Percentiles rank a stretch among this genome's conserved stretches.
phyloP scores from a whole-genome alignment of 495 filamentous ascomycete genomes.

The Neurospora sp. region DNA sequence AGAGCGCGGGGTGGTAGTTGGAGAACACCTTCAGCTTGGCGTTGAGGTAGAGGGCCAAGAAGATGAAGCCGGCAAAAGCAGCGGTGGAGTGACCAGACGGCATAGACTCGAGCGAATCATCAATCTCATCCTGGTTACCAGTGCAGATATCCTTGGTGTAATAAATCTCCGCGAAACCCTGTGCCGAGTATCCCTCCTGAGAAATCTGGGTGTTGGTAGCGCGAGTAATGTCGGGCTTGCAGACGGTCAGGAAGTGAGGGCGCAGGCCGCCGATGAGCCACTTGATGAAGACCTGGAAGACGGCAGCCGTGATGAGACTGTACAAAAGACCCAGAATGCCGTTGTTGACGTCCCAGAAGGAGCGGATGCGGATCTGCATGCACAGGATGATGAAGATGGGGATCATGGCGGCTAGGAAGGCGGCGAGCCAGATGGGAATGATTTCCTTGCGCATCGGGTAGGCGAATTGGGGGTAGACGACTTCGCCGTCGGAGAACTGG shows the following conservation, averaged over 20 bases:
- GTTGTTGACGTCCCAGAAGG: slow-evolving; percentile 60
- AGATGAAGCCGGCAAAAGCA: slow-evolving; percentile 48
- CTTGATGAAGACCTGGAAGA: slow-evolving; percentile 49
- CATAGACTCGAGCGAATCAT: slow-evolving; percentile 45
- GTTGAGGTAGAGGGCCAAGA: slow-evolving; percentile 52
- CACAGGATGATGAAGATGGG: slow-evolving; percentile 48
- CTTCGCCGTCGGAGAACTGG: slow-evolving; percentile 45
- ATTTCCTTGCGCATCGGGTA: slow-evolving; percentile 53
- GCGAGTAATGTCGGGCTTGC: slow-evolving; percentile 38
- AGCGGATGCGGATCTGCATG: slow-evolving; percentile 49
- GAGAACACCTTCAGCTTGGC: slow-evolving; percentile 53
- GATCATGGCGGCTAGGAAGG: slow-evolving; percentile 41
- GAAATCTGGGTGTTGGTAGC: slow-evolving; percentile 17
- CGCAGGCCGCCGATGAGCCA: slow-evolving; percentile 47
- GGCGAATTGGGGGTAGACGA: slow-evolving; percentile 51
- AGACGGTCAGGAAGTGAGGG: slow-evolving; percentile 48
- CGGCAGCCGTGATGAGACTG: slow-evolving; percentile 45
- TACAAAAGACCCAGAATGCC: slow-evolving; percentile 51
- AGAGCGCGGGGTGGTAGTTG: slow-evolving; percentile 51
- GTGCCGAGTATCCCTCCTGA: slow-evolving; percentile 11
- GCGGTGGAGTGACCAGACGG: slow-evolving; percentile 50
- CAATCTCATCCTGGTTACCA: slow-evolving; percentile 30
- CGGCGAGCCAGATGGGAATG: slow-evolving; percentile 49
- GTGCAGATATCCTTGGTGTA: slow-evolving; percentile 41
- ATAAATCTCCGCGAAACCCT: slow-evolving; percentile 35